phyloP scores from a whole-genome alignment of 2,329 filamentous ascomycete genomes.

The Ophiostoma himal-ulmi region DNA sequence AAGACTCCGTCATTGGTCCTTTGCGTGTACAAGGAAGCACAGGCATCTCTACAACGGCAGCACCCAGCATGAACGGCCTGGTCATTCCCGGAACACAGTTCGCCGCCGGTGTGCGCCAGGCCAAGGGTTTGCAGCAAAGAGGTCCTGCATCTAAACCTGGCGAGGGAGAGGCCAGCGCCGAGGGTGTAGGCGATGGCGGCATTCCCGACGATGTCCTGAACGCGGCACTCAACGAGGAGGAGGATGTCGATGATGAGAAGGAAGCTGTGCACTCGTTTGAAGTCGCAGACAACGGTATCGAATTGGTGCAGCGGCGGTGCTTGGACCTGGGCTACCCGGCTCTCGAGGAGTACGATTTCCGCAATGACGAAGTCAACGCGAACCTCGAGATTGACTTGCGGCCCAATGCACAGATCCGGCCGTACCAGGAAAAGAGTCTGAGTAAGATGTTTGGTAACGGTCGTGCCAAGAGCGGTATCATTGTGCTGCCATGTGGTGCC shows the following conservation, averaged over 20 bases:
- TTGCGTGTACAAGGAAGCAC: slow-evolving; percentile 60
- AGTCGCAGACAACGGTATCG: slow-evolving; percentile 74
- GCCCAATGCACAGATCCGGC: slow-evolving; percentile 79
- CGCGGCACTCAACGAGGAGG: slow-evolving; percentile 51
- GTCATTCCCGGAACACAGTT: slow-evolving; percentile 94
- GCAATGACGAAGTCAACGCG: slow-evolving; percentile 81
- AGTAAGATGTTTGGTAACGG: slow-evolving; percentile 99
- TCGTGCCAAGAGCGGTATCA: slow-evolving; percentile 93
- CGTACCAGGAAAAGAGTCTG: slow-evolving; percentile 95
- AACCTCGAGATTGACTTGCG: slow-evolving; percentile 91
- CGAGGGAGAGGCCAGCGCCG: background rate
- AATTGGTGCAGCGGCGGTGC: slow-evolving; percentile 83
- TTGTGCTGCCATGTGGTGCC: slow-evolving; percentile 91
- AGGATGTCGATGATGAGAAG: slow-evolving; percentile 73
- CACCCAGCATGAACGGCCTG: slow-evolving; percentile 78
- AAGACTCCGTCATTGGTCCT: slow-evolving; percentile 74
- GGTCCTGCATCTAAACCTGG: background rate
- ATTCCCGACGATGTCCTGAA: slow-evolving; percentile 48
- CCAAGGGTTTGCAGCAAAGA: slow-evolving; percentile 35
- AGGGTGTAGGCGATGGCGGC: background rate
- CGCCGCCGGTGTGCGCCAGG: slow-evolving; percentile 80
- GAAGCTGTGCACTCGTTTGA: slow-evolving; percentile 92
- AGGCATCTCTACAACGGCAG: slow-evolving; percentile 72
- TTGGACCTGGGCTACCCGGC: slow-evolving; percentile 80
- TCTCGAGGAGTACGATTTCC: slow-evolving; percentile 95